These are phyloP conservation scores for Hysterium pulicare DNA, from an alignment of 2,329 filamentous ascomycete species.

Conservation along the genomic window DNA sequence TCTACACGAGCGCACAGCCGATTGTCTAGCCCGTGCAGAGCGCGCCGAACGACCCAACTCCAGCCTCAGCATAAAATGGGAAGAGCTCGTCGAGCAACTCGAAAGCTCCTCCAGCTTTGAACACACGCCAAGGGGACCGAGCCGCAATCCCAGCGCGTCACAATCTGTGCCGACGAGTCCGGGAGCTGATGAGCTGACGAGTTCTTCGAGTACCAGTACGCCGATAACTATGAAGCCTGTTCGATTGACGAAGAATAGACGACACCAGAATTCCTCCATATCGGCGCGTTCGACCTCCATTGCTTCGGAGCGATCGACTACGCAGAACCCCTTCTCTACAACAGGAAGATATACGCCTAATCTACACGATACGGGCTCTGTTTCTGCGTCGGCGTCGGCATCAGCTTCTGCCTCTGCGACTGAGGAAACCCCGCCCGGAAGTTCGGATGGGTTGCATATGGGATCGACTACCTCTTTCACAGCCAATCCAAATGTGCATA, in stretches of 20 bases:
- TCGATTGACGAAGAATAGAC: conserved; percentile 19
- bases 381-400: conserved; percentile 29
- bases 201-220: conserved; percentile 30
- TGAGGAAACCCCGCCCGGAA: conserved; percentile 34
- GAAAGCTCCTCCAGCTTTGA: conserved; percentile 32
- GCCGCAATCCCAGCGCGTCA: conserved; percentile 9
- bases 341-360: conserved; percentile 18
- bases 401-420: conserved; percentile 28
- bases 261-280: conserved; percentile 29
- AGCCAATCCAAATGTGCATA: conserved; percentile 23
- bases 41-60: conserved; percentile 51
- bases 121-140: conserved; percentile 9
- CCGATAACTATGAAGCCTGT: conserved; percentile 32
- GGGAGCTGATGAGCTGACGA: conserved; percentile 17
- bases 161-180: conserved; percentile 19
- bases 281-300: conserved; percentile 30
- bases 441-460: conserved; percentile 34
- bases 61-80: conserved; percentile 49
- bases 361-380: conserved; percentile 23
- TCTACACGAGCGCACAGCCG: conserved; percentile 47
- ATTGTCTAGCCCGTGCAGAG: conserved; percentile 51
- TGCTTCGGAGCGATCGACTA: conserved; percentile 19
- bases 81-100: conserved; percentile 51
- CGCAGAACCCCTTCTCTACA: conserved; percentile 23
- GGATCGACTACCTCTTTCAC: conserved; percentile 17